A percentile compares a stretch with the other conserved stretches of the same genome.
Conservation (phyloP, 148 eudicot species). For the Diospyros lotus region DNA sequence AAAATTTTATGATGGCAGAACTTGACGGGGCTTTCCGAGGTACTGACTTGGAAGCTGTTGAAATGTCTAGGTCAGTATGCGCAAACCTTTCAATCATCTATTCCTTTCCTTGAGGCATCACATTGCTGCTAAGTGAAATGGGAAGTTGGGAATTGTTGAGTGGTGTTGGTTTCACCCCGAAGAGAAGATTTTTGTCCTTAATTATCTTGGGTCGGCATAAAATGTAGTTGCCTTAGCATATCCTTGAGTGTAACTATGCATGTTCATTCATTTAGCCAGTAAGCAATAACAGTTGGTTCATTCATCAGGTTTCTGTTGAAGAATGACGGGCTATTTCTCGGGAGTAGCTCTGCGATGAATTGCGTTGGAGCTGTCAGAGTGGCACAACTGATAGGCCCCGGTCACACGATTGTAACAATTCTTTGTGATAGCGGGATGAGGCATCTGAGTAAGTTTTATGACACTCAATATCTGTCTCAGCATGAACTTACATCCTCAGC, state of each 20-base stretch:
- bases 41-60: slow-evolving; percentile 90
- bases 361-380: slow-evolving; percentile 94
- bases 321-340: slow-evolving; percentile 89
- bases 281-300: background rate
- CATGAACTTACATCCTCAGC: slow-evolving; percentile 64
- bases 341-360: slow-evolving; percentile 98
- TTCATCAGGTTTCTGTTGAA: slow-evolving; percentile 72
- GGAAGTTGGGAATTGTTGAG: background rate
- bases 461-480: slow-evolving; percentile 58
- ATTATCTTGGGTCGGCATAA: too few relatives aligned
- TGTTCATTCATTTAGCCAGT: background rate
- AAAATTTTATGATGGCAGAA: slow-evolving; percentile 77
- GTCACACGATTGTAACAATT: slow-evolving; percentile 85
- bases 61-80: slow-evolving; percentile 86
- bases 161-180: too few relatives aligned
- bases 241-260: background rate
- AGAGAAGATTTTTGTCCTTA: background rate
- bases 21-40: slow-evolving; percentile 96
- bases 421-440: slow-evolving; percentile 94
- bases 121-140: background rate
- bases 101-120: background rate
- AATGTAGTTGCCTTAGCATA: background rate
- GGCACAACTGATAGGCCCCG: slow-evolving; percentile 78
- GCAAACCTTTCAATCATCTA: background rate
- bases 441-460: slow-evolving; percentile 82